Evolutionary conservation across 2,329 filamentous ascomycete species (phyloP).

Genomic region (Xylariomycetidae sp.): DNA sequence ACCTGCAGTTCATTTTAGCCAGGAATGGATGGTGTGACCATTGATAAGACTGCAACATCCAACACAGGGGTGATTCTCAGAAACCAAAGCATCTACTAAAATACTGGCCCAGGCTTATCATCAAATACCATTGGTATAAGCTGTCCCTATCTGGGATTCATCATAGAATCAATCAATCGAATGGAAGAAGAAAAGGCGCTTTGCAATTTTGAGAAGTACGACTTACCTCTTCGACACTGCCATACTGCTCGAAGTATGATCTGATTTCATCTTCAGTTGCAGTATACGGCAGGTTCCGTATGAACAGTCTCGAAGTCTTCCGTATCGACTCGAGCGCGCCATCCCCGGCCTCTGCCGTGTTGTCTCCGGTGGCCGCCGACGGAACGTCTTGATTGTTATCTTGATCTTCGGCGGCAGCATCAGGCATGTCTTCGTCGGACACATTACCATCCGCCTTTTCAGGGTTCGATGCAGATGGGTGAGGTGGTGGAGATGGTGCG

Average conservation of each 20-base stretch:
- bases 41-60: slow-evolving; percentile 18
- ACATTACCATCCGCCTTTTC: slow-evolving; percentile 6
- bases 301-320: slow-evolving; percentile 72
- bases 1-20: slow-evolving; percentile 58
- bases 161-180: slow-evolving; percentile 57
- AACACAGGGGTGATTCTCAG: slow-evolving; percentile 53
- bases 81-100: slow-evolving; percentile 99
- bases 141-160: slow-evolving; percentile 99
- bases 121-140: slow-evolving; percentile 90
- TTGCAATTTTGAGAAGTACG: slow-evolving; percentile 15
- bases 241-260: slow-evolving; percentile 64
- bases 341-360: no score
- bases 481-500: slow-evolving; percentile 10
- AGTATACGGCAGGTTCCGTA: slow-evolving; percentile 82
- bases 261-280: slow-evolving; percentile 72
- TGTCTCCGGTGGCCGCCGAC: no score
- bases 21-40: slow-evolving; percentile 19
- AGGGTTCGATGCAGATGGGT: slow-evolving; percentile 9
- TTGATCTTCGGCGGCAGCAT: no score
- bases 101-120: slow-evolving; percentile 87
- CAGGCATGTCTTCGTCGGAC: no score
- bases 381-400: no score
- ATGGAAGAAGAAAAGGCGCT: slow-evolving; percentile 14
- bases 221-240: slow-evolving; percentile 81
- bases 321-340: slow-evolving; percentile 60